phyloP scores from a whole-genome alignment of 2,329 filamentous ascomycete species.

The Fusarium armeniacum region DNA sequence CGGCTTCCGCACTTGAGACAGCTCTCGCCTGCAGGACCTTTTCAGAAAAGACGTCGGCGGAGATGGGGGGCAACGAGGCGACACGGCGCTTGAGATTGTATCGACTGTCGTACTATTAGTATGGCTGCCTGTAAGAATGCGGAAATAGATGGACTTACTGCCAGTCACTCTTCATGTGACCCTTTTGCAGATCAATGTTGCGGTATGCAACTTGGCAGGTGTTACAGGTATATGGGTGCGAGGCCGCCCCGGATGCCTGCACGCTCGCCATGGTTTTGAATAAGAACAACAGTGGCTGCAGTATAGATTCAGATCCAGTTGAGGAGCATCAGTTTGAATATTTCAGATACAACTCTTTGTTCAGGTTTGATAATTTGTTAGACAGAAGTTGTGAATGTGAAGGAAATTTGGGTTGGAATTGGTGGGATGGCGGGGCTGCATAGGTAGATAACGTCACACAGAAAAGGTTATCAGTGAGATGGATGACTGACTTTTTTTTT shows the following conservation, averaged over 20 bases:
- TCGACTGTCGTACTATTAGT: slow-evolving; percentile 66
- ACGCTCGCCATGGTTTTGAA: slow-evolving; percentile 61
- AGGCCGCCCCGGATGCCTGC: slow-evolving; percentile 56
- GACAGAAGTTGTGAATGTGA: slow-evolving; percentile 27
- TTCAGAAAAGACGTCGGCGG: slow-evolving; percentile 93
- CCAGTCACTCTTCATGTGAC: slow-evolving; percentile 99
- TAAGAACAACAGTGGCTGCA: background rate
- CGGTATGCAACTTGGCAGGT: slow-evolving; percentile 97
- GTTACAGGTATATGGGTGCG: slow-evolving; percentile 97
- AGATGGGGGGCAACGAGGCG: slow-evolving; percentile 88
- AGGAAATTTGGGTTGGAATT: slow-evolving; percentile 46
- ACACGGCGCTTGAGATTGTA: slow-evolving; percentile 98
- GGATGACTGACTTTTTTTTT: slow-evolving; percentile 46
- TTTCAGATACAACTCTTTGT: background rate
- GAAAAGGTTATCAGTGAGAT: slow-evolving; percentile 42
- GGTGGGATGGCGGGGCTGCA: slow-evolving; percentile 50
- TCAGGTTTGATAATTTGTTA: slow-evolving; percentile 1
- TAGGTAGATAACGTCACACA: slow-evolving; percentile 52
- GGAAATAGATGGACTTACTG: slow-evolving; percentile 75
- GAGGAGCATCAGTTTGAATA: background rate
- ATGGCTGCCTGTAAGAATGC: background rate
- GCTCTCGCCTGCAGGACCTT: slow-evolving; percentile 95
- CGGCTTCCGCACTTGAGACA: slow-evolving; percentile 83
- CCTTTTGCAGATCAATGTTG: slow-evolving; percentile 90
- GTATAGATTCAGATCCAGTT: background rate